phyloP scores from a whole-genome alignment of 2,329 filamentous ascomycete genomes.

The Cryphonectria nitschkei region DNA sequence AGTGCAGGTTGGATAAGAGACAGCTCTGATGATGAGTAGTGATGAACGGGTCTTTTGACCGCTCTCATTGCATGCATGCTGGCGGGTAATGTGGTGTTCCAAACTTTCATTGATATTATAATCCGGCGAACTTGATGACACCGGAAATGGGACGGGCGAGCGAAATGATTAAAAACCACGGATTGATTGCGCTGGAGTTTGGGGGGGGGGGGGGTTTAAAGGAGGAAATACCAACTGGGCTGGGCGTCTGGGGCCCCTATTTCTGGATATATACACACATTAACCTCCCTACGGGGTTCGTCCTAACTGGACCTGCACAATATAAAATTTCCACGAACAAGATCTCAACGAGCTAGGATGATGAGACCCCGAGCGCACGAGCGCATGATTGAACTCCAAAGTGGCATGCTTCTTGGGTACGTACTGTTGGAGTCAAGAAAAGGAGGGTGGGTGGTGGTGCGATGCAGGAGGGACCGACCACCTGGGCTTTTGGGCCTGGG shows the following conservation, averaged over 20 bases:
- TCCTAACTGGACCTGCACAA: neutral
- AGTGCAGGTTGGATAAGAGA: slow-evolving; percentile 56
- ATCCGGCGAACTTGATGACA: neutral
- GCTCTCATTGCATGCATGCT: neutral
- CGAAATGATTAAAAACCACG: slow-evolving; percentile 18
- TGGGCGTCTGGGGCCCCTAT: neutral
- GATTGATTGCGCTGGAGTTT: slow-evolving; percentile 20
- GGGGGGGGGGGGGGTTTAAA: neutral
- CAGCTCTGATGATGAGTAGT: slow-evolving; percentile 16
- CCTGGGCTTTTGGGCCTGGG: neutral
- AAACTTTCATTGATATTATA: neutral
- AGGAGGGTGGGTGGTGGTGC: neutral
- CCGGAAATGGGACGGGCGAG: neutral
- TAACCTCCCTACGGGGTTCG: neutral
- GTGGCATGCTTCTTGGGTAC: slow-evolving; percentile 3
- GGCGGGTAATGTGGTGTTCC: neutral
- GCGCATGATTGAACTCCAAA: neutral
- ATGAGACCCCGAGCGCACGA: neutral
- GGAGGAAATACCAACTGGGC: slow-evolving; percentile 20
- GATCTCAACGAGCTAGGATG: neutral
- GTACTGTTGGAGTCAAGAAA: neutral
- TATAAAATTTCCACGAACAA: slow-evolving; percentile 13
- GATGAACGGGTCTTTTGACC: neutral
- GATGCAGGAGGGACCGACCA: neutral
- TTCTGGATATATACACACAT: neutral